A percentile compares a stretch with the other conserved stretches of the same genome.
phyloP scores from a whole-genome alignment of 208 protist species.

The Acanthamoeba lenticulata region DNA sequence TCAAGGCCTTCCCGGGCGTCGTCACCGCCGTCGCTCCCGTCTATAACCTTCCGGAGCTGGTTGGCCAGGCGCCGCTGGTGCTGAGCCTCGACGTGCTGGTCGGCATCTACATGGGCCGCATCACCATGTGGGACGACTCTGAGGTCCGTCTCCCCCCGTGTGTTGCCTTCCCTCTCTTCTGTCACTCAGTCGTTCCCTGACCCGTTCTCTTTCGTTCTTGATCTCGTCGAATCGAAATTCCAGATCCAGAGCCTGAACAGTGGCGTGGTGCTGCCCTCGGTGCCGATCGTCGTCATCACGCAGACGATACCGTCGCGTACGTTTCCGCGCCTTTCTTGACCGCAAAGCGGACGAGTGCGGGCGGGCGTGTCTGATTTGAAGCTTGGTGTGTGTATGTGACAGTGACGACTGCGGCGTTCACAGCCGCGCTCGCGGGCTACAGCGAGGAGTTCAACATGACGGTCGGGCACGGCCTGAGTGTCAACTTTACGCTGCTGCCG shows the following conservation, averaged over 20 bases:
- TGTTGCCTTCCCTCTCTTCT: background rate
- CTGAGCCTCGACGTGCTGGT: constrained; percentile 33
- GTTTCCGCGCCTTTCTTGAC: background rate
- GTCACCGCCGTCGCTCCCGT: background rate
- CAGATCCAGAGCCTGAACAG: constrained; percentile 30
- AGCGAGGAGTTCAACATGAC: constrained; percentile 27
- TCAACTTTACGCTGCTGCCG: background rate
- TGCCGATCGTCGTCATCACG: background rate
- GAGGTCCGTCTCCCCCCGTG: background rate
- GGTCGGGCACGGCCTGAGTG: too few relatives aligned
- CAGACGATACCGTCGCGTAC: background rate
- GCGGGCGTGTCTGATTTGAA: background rate
- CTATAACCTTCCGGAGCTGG: constrained; percentile 21
- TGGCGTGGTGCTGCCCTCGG: background rate
- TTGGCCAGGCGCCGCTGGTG: background rate
- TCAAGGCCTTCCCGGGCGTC: constrained; percentile 27
- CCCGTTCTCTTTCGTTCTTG: background rate
- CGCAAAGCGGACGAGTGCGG: too few relatives aligned
- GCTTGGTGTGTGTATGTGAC: background rate
- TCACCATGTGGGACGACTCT: background rate
- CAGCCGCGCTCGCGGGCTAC: background rate
- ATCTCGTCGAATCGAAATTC: background rate
- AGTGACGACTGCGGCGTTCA: background rate
- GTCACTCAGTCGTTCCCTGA: background rate
- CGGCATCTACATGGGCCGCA: constrained; percentile 4